These are phyloP conservation scores for Cyclostephanos tholiformis DNA, from an alignment of 108 stramenopile species.

Conservation along the genomic window DNA sequence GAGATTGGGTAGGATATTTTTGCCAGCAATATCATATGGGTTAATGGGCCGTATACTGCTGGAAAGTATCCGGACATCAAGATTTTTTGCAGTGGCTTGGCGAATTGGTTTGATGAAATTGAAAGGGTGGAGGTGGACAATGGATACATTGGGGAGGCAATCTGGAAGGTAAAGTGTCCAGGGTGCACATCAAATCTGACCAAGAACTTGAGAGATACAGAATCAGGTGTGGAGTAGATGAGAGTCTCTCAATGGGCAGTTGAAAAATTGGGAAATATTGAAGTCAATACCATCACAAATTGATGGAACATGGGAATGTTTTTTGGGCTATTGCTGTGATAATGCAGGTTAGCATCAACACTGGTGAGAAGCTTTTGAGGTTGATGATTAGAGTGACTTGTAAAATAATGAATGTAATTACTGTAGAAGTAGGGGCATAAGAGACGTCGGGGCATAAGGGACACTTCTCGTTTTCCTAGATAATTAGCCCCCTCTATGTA, in stretches of 20 bases:
- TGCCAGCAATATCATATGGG: too few species aligned
- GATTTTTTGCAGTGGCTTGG: neutral
- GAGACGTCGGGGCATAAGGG: too few species aligned
- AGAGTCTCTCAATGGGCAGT: constrained; percentile 16
- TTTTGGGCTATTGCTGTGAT: constrained; percentile 23
- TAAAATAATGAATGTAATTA: too few species aligned
- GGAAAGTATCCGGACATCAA: constrained; percentile 33
- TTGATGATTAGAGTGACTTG: neutral
- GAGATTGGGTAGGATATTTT: too few species aligned
- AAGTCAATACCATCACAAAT: constrained; percentile 8
- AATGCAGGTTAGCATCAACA: constrained; percentile 13
- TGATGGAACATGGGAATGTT: constrained; percentile 7
- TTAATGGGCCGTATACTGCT: neutral
- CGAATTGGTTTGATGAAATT: neutral
- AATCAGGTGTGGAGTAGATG: constrained; percentile 9
- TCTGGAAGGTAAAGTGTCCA: constrained; percentile 13
- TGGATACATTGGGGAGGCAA: constrained; percentile 33
- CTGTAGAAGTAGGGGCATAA: too few species aligned
- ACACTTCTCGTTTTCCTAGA: too few species aligned
- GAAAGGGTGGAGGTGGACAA: constrained; percentile 26
- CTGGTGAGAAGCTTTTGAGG: neutral
- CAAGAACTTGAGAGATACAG: constrained; percentile 9
- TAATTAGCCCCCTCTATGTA: too few species aligned
- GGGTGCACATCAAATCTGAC: neutral
- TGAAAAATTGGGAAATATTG: constrained; percentile 9